These are phyloP conservation scores for Petunia axillaris DNA, from an alignment of 257 asterid genomes.

Conservation along the genomic window DNA sequence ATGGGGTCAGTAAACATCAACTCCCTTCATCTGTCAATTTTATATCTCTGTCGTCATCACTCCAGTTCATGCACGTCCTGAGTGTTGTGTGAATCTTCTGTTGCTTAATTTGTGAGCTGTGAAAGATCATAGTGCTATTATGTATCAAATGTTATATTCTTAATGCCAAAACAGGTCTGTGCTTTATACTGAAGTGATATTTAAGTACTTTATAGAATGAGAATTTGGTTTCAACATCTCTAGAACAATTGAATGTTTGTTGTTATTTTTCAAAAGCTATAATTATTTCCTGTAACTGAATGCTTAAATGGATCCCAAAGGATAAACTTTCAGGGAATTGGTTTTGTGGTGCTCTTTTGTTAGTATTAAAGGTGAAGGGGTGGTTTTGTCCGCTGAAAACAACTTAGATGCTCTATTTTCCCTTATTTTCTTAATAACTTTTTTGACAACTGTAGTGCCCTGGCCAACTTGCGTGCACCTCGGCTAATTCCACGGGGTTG, in stretches of 20 bases:
- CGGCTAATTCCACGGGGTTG: too few species aligned
- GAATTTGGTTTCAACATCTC: not conserved
- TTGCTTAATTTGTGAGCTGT: conserved; percentile 17
- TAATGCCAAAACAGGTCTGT: not conserved
- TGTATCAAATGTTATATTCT: conserved; percentile 16
- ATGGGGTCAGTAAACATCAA: conserved; percentile 75
- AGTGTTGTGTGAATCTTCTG: not conserved
- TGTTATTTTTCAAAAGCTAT: not conserved
- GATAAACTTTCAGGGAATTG: not conserved
- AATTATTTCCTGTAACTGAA: not conserved
- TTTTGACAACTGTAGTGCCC: too few species aligned
- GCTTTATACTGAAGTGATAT: not conserved
- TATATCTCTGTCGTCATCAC: conserved; percentile 29
- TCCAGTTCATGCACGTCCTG: not conserved
- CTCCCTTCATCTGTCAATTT: conserved; percentile 23
- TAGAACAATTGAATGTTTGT: not conserved
- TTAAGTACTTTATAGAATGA: not conserved
- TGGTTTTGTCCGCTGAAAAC: not conserved
- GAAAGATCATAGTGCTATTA: conserved; percentile 4
- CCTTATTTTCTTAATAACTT: not conserved
- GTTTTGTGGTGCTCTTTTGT: not conserved
- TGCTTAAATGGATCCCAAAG: not conserved
- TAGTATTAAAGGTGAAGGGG: not conserved
- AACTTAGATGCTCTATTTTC: not conserved
- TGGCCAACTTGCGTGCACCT: too few species aligned